phyloP scores from a whole-genome alignment of 2,329 filamentous ascomycete species.

The Penicillium sp. region DNA sequence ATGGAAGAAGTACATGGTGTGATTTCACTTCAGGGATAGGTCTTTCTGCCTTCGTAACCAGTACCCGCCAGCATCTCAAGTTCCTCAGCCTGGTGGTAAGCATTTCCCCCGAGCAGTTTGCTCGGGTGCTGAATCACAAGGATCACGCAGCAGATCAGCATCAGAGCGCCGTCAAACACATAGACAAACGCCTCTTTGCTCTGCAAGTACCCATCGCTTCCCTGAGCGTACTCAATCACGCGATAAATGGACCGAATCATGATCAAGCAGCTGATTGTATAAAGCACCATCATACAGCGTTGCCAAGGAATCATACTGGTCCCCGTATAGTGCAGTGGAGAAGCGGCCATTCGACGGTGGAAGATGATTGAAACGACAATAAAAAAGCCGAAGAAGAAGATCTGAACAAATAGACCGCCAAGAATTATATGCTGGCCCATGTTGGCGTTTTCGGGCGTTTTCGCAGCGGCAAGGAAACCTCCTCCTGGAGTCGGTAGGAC shows the following conservation, averaged over 20 bases:
- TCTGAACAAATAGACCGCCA: slow-evolving; percentile 17
- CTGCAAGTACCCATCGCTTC: slow-evolving; percentile 10
- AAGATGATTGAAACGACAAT: slow-evolving; percentile 13
- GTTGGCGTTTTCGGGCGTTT: slow-evolving; percentile 6
- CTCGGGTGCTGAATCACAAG: slow-evolving; percentile 13
- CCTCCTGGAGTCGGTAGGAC: slow-evolving; percentile 4
- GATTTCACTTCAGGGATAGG: not conserved
- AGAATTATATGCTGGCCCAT: slow-evolving; percentile 18
- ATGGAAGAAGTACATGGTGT: too few species aligned
- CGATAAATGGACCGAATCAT: slow-evolving; percentile 15
- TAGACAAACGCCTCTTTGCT: slow-evolving; percentile 14
- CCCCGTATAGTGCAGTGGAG: slow-evolving; percentile 2
- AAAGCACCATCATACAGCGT: slow-evolving; percentile 13
- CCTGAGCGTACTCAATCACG: slow-evolving; percentile 15
- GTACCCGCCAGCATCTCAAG: slow-evolving; percentile 8
- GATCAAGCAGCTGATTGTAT: slow-evolving; percentile 9
- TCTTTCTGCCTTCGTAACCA: too few species aligned
- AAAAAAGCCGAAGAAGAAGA: slow-evolving; percentile 20
- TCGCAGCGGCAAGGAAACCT: slow-evolving; percentile 12
- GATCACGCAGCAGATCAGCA: slow-evolving; percentile 12
- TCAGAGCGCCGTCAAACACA: slow-evolving; percentile 12
- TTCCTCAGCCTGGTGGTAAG: slow-evolving; percentile 4
- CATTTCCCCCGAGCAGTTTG: slow-evolving; percentile 3
- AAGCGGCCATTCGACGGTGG: slow-evolving; percentile 13
- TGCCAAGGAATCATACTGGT: slow-evolving; percentile 6